phyloP scores from a whole-genome alignment of 345 rosid genomes.

The Laguncularia racemosa region DNA sequence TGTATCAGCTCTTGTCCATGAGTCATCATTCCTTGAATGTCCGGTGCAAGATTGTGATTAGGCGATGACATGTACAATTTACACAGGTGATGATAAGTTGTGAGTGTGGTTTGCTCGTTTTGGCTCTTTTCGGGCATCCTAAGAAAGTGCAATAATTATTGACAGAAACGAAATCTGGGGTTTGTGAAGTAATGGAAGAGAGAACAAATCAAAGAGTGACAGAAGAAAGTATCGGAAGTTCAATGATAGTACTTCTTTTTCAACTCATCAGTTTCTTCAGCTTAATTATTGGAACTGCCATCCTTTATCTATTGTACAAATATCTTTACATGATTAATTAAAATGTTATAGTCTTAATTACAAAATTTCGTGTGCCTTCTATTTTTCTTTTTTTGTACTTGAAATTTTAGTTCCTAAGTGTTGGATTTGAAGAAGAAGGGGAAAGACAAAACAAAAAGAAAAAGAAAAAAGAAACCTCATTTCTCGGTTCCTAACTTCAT shows the following conservation, averaged over 20 bases:
- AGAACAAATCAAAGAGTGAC: neutral
- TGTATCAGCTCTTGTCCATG: too few species aligned
- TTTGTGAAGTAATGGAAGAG: conserved; percentile 7
- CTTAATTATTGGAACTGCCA: neutral
- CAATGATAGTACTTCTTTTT: neutral
- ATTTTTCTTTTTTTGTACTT: neutral
- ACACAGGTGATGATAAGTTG: conserved; percentile 3
- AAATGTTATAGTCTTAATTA: neutral
- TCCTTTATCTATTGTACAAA: conserved; percentile 6
- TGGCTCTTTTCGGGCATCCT: neutral
- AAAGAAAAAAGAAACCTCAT: neutral
- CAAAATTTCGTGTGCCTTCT: neutral
- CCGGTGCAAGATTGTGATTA: neutral
- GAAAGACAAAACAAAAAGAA: too few species aligned
- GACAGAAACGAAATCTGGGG: conserved; percentile 3
- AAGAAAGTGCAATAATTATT: neutral
- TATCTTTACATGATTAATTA: conserved; percentile 7
- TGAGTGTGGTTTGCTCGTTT: neutral
- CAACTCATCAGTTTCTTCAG: too few species aligned
- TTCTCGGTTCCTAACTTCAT: conserved; percentile 5
- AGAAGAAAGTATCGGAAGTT: neutral
- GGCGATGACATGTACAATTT: neutral
- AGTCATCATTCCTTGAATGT: too few species aligned
- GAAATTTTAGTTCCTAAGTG: neutral
- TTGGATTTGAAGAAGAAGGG: neutral